Base-by-base conservation (phyloP, 192 early-diverging fungal genomes). In the Tieghemiomyces parasiticus region DNA sequence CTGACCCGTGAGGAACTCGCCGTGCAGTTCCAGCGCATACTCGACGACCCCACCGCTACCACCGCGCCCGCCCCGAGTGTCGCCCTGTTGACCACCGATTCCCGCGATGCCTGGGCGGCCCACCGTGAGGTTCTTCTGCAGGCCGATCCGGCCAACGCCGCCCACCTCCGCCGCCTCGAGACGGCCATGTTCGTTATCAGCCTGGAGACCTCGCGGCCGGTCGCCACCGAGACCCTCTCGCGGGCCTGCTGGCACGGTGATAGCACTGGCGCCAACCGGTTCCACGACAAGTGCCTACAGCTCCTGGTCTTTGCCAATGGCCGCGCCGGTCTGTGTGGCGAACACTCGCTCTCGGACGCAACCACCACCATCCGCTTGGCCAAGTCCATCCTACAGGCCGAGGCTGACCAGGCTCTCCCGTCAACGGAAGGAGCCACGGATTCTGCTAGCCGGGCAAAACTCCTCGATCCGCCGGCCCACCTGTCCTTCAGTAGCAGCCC, bases 271-370 rank as follows among this genome's bases (percentile, higher is more conserved):
- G 68, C 69, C 42, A 82, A 84, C 72, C 74, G 75, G 46, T 89
- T 80, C 74, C 87, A 83, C 74, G 86, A 89, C 82, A 89, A 89
- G 71, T 77, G 79, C 49, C 76, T 85, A 60, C 84, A 89, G 71
- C 74, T 89, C 30, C 74, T 89, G 60, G 77, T 85, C n/a, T 85
- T 85, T 70, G 83, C 80, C 58, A 89, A 89, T 65, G 86, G 84
- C 25, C 81, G 84, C 64, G 82, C 81, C 61, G 86, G 86, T 19
- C 87, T 87, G 72, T 75, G 78, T 55, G 86, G 86, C 59, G 86
- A 89, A 67, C 75, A 77, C 70, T 77, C 75, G 60, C 64, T 77
- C 59, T 74, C 89, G 71, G 90, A 92, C 54, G 90, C 83, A 29
- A 92, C 90, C 0, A 86, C 87, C 8, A 84, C 85, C 45, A 74